phyloP scores from a whole-genome alignment of 2,329 filamentous ascomycete genomes.

The Pyrenophora graminea region DNA sequence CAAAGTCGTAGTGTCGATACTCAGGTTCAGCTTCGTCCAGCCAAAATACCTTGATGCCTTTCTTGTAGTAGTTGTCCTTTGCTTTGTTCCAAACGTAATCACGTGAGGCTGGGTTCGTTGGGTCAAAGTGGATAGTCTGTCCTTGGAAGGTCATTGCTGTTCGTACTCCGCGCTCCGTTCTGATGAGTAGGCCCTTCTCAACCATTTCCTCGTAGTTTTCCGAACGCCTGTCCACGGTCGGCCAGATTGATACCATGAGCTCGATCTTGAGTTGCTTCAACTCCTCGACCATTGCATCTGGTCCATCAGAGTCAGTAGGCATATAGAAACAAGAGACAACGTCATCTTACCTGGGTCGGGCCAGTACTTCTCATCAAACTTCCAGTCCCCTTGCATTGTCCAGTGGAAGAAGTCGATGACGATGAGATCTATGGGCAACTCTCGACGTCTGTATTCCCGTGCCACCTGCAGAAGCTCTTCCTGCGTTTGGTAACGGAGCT shows the following conservation, averaged over 20 bases:
- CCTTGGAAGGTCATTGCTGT: constrained; percentile 64
- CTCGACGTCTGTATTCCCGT: constrained; percentile 60
- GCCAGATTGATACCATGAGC: constrained; percentile 72
- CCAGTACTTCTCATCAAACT: constrained; percentile 67
- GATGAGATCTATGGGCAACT: constrained; percentile 66
- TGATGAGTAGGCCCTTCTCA: constrained; percentile 63
- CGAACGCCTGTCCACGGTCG: constrained; percentile 63
- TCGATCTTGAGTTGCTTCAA: constrained; percentile 63
- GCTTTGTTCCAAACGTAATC: constrained; percentile 63
- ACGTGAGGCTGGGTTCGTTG: constrained; percentile 64
- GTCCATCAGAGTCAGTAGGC: no score
- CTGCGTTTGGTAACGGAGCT: constrained; percentile 68
- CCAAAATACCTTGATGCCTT: constrained; percentile 69
- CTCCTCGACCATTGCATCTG: constrained; percentile 66
- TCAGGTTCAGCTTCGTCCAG: constrained; percentile 72
- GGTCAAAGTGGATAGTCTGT: constrained; percentile 64
- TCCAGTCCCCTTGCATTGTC: constrained; percentile 70
- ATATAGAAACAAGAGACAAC: neutral
- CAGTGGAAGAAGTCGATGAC: constrained; percentile 72
- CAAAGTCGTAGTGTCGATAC: constrained; percentile 68
- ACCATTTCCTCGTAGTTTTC: constrained; percentile 67
- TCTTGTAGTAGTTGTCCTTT: constrained; percentile 64
- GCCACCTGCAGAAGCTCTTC: constrained; percentile 65
- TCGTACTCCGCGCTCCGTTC: constrained; percentile 63
- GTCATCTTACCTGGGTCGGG: constrained; percentile 57